These are phyloP conservation scores for Verticillium zaregamsianum DNA, from an alignment of 2,329 filamentous ascomycete genomes.

Conservation along the genomic window DNA sequence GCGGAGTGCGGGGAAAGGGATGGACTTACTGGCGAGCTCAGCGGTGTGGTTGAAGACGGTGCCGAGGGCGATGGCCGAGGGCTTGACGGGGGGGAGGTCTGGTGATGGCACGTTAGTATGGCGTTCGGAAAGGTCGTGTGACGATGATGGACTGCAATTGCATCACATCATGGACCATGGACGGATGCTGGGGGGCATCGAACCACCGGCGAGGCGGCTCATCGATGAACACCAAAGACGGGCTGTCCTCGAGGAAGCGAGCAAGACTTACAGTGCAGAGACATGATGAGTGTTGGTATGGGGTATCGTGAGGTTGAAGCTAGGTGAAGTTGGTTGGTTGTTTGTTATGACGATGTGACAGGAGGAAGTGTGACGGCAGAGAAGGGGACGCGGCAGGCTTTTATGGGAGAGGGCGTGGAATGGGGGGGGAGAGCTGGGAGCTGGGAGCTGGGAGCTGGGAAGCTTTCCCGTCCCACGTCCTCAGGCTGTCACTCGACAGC, in stretches of 20 bases:
- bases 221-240: background rate
- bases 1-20: background rate
- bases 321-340: background rate
- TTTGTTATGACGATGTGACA: background rate
- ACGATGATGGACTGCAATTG: background rate
- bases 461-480: background rate
- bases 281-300: slow-evolving; percentile 38
- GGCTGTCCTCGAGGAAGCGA: background rate
- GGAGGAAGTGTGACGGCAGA: background rate
- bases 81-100: slow-evolving; percentile 79
- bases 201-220: background rate
- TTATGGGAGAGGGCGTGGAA: slow-evolving; percentile 7
- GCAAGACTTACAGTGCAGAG: slow-evolving; percentile 51
- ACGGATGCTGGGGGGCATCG: background rate
- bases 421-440: background rate
- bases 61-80: slow-evolving; percentile 93
- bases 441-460: background rate
- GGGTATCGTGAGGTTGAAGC: background rate
- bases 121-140: background rate
- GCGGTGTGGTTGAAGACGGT: slow-evolving; percentile 92
- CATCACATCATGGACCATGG: background rate
- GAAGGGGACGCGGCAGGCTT: slow-evolving; percentile 8
- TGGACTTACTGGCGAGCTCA: slow-evolving; percentile 61
- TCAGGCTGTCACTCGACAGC: background rate
- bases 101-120: slow-evolving; percentile 6